phyloP scores from a whole-genome alignment of 345 rosid genomes.

The Odontarrhena argentea region DNA sequence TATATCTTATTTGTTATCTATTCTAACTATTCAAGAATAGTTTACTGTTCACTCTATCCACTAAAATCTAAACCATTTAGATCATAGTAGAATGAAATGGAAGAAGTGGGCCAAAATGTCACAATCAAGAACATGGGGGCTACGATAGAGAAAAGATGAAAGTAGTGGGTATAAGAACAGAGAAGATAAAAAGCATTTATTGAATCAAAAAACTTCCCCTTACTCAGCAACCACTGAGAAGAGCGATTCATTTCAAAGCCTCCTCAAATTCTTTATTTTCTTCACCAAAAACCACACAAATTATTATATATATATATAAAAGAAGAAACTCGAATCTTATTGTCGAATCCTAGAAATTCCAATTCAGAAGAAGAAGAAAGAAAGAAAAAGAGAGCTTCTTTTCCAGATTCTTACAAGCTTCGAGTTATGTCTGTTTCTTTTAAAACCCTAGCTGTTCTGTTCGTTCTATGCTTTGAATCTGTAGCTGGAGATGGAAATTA shows the following conservation, averaged over 20 bases:
- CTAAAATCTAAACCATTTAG: background rate
- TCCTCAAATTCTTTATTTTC: slow-evolving; percentile 39
- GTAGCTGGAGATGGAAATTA: slow-evolving; percentile 32
- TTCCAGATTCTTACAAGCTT: slow-evolving; percentile 21
- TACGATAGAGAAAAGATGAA: slow-evolving; percentile 17
- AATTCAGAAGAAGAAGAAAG: slow-evolving; percentile 23
- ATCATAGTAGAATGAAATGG: background rate
- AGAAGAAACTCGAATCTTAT: slow-evolving; percentile 6
- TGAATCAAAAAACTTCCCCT: background rate
- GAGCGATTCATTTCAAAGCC: slow-evolving; percentile 36
- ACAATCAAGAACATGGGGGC: slow-evolving; percentile 39
- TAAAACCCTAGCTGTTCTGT: slow-evolving; percentile 39
- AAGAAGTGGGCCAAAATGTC: slow-evolving; percentile 34
- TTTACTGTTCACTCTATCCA: no score
- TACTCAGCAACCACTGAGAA: slow-evolving; percentile 37
- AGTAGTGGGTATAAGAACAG: slow-evolving; percentile 32
- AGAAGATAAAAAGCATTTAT: slow-evolving; percentile 39
- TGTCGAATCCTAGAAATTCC: slow-evolving; percentile 36
- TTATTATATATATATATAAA: no score
- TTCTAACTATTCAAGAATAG: no score
- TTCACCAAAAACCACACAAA: slow-evolving; percentile 28
- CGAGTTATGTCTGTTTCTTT: slow-evolving; percentile 34
- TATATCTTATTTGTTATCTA: no score
- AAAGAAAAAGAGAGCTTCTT: slow-evolving; percentile 15
- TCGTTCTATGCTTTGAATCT: slow-evolving; percentile 42